Evolutionary conservation across 2,329 filamentous ascomycete genomes (phyloP).

Genomic region (Chrysosphaeria jannelii): DNA sequence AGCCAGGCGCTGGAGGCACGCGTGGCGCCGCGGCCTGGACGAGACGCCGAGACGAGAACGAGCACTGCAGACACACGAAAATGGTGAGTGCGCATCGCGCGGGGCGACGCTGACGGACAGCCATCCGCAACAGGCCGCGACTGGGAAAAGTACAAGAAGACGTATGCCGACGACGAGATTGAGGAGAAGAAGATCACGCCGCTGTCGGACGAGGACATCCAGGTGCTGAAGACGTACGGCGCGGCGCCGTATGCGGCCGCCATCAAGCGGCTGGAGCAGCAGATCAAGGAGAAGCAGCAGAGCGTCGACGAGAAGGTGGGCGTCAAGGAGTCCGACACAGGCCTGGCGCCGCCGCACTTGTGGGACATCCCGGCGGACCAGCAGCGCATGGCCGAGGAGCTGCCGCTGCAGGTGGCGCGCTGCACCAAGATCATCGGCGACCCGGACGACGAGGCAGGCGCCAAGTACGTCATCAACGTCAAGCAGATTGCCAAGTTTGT

Average conservation of each 20-base stretch:
- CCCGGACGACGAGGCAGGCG: slow-evolving; percentile 86
- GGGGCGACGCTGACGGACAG: slow-evolving; percentile 17
- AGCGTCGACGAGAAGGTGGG: slow-evolving; percentile 98
- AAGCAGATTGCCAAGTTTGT: slow-evolving; percentile 99
- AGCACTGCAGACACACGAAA: slow-evolving; percentile 5
- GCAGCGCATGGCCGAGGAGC: slow-evolving; percentile 95
- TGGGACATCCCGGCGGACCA: slow-evolving; percentile 96
- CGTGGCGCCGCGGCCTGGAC: too few species aligned
- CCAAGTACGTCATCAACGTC: slow-evolving; percentile 99
- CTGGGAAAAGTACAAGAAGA: slow-evolving; percentile 99
- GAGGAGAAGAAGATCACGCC: slow-evolving; percentile 99
- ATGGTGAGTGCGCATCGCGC: slow-evolving; percentile 13
- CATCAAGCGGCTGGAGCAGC: slow-evolving; percentile 91
- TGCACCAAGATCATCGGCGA: slow-evolving; percentile 99
- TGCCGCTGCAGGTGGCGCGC: slow-evolving; percentile 83
- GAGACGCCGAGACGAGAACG: slow-evolving; percentile 1
- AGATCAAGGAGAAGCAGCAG: slow-evolving; percentile 97
- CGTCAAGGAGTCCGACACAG: slow-evolving; percentile 89
- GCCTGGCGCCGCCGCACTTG: slow-evolving; percentile 87
- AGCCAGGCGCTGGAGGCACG: too few species aligned
- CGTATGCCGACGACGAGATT: slow-evolving; percentile 82
- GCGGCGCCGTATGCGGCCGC: slow-evolving; percentile 82
- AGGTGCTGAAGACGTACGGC: slow-evolving; percentile 96
- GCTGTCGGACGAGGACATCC: slow-evolving; percentile 91
- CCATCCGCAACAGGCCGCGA: slow-evolving; percentile 76